These are phyloP conservation scores for Cystoderma amianthinum DNA, from an alignment of 768 basidiomycete species.

Conservation along the genomic window DNA sequence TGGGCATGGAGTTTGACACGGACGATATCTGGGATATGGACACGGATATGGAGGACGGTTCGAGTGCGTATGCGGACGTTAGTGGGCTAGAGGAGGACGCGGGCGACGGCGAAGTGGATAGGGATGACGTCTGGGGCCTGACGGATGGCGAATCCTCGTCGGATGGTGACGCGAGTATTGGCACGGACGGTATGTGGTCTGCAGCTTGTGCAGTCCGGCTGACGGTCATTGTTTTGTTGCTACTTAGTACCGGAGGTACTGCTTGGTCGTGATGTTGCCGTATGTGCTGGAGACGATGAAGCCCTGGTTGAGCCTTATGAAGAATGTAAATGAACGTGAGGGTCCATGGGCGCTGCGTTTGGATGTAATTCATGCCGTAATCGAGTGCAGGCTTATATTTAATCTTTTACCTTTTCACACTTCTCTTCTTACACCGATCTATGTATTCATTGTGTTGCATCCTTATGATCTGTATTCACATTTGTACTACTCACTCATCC, in stretches of 20 bases:
- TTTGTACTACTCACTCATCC: not conserved
- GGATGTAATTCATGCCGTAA: too few relatives aligned
- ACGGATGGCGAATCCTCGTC: constrained; percentile 27
- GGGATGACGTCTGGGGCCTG: constrained; percentile 28
- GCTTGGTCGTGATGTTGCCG: too few relatives aligned
- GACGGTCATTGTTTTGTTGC: constrained; percentile 10
- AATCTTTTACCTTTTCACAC: too few relatives aligned
- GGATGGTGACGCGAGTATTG: constrained; percentile 12
- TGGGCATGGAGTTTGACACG: constrained; percentile 24
- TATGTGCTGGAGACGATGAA: too few relatives aligned
- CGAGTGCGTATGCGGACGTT: too few relatives aligned
- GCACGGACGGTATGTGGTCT: constrained; percentile 11
- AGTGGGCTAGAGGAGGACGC: constrained; percentile 12
- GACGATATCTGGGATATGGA: constrained; percentile 14
- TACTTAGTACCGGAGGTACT: constrained; percentile 14
- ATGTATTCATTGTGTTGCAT: too few relatives aligned
- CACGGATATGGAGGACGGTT: constrained; percentile 15
- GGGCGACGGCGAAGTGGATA: constrained; percentile 11
- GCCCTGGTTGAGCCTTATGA: too few relatives aligned
- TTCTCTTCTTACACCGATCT: too few relatives aligned
- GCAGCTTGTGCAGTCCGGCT: constrained; percentile 6
- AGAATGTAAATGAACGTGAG: too few relatives aligned
- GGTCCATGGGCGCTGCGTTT: too few relatives aligned
- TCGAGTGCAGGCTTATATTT: too few relatives aligned
- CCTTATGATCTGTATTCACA: constrained; percentile 9